Conservation (phyloP, 148 eudicot species). For the Oxyria digyna region DNA sequence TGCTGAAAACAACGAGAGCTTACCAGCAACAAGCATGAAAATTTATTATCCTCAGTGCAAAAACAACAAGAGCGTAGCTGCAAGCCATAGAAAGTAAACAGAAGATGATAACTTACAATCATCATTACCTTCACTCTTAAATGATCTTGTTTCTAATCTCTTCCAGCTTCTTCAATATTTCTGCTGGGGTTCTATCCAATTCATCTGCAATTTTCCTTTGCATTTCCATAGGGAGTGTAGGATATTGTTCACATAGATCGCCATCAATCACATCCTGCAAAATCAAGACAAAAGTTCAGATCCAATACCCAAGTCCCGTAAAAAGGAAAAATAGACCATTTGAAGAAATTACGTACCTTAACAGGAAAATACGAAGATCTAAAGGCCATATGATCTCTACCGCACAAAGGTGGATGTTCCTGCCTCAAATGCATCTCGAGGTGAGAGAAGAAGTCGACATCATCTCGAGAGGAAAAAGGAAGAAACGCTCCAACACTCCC, state of each 20-base stretch:
- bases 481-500: constrained; percentile 95
- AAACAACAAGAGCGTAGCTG: too few species aligned
- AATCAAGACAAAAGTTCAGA: background rate
- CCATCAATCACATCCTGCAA: constrained; percentile 98
- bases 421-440: constrained; percentile 99
- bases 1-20: too few species aligned
- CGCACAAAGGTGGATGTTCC: constrained; percentile 96
- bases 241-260: constrained; percentile 91
- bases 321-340: background rate
- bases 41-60: too few species aligned
- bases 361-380: constrained; percentile 97
- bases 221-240: constrained; percentile 88
- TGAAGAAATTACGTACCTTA: constrained; percentile 37
- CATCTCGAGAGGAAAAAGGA: constrained; percentile 87
- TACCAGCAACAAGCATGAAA: too few species aligned
- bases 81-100: background rate
- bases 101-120: background rate
- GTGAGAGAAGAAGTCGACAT: constrained; percentile 96
- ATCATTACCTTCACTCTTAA: constrained; percentile 17
- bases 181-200: constrained; percentile 89
- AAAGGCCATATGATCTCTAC: constrained; percentile 98
- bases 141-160: constrained; percentile 87
- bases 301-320: background rate
- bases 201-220: constrained; percentile 95
- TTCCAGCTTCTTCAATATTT: constrained; percentile 92